Evolutionary conservation across 2,329 filamentous ascomycete genomes (phyloP), one percentile per base, ranked within the genome.

Genomic region (Aspergillus sp.): DNA sequence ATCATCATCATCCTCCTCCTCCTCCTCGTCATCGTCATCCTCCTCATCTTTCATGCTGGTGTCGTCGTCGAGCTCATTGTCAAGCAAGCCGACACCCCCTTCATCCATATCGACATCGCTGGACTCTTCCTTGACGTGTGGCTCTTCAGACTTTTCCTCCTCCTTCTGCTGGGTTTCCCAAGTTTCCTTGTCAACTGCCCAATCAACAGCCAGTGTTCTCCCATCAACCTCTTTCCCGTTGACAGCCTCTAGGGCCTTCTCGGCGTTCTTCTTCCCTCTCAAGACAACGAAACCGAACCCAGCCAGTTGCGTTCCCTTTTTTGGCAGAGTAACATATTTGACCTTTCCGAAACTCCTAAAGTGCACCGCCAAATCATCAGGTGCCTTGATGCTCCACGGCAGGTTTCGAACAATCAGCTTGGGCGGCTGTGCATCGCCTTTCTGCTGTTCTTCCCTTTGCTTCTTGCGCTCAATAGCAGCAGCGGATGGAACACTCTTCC

Each of bases 221-320:
- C 93, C 95, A 74, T 97, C 93, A 22, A 99, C 84, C 64, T 91
- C 87, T 75, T 92, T 97, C 61, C 94, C 95, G 77, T 98, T 99
- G 68, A 98, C 82, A 23, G 84, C 87, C 62, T 90, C 87, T 60
- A 99, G 83, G 2, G 95, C 95, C 75, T 89, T 92, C 77, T 98
- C 91, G 0, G 95, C 94, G 76, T 98, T 97, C 79, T 93, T 94
- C 72, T 85, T 89, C 47, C 93, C 92, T 62, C 93, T 85, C 76
- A 99, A 84, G 11, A 94, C 90, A 63, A 99, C 89, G 72, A 99
- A 97, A 5, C 93, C 95, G 72, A 98, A 99, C 0, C 95, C 95
- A 63, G 91, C 86, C 65, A 97, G 85, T 51, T 84, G 79, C 30
- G 84, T 84, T 22, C 89, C 90, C 69, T 89, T 85, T 71, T 91